These are phyloP conservation scores for Lactarius evosmus DNA, from an alignment of 768 basidiomycete species.

Conservation along the genomic window DNA sequence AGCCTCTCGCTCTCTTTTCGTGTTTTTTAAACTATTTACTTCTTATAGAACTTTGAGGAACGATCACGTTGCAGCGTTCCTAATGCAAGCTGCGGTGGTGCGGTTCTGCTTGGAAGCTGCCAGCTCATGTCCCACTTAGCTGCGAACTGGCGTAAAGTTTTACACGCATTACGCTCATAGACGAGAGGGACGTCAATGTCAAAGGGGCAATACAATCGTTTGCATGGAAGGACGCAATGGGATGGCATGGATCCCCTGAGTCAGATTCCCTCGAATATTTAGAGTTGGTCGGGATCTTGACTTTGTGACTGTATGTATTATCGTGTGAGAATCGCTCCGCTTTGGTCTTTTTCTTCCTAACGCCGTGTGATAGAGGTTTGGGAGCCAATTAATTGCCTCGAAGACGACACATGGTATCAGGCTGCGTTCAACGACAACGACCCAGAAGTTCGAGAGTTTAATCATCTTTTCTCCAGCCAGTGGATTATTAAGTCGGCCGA, in stretches of 20 bases:
- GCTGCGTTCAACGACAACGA: background rate
- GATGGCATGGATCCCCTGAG: background rate
- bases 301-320: background rate
- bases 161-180: background rate
- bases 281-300: background rate
- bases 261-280: background rate
- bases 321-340: background rate
- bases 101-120: background rate
- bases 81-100: background rate
- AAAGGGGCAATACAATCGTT: background rate
- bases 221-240: conserved; percentile 1
- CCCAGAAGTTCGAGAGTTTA: background rate
- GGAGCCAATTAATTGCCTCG: background rate
- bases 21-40: background rate
- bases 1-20: no score
- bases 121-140: background rate
- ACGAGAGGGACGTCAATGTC: conserved; percentile 8
- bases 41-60: background rate
- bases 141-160: no score
- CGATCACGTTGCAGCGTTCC: background rate
- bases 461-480: no score
- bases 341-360: no score
- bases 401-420: background rate
- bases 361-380: background rate
- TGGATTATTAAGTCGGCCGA: background rate